phyloP scores from a whole-genome alignment of 2,329 filamentous ascomycete genomes.

The Aureobasidium leucospermi region DNA sequence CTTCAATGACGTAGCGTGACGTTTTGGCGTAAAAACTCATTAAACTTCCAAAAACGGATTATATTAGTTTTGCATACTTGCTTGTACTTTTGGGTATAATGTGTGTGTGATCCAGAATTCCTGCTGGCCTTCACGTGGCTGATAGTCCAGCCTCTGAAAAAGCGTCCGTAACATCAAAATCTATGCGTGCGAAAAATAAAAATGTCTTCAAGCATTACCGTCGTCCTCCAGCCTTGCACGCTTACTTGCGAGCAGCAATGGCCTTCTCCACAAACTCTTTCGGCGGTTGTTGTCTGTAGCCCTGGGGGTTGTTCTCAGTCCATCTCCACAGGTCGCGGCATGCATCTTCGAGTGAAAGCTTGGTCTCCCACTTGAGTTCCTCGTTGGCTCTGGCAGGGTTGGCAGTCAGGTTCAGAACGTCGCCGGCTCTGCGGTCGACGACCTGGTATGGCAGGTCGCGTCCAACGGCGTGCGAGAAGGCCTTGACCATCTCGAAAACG shows the following conservation, averaged over 20 bases:
- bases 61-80: neutral
- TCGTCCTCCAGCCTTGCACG: neutral
- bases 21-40: neutral
- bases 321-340: slow-evolving; percentile 94
- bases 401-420: slow-evolving; percentile 90
- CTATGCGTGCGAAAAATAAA: slow-evolving; percentile 4
- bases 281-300: slow-evolving; percentile 88
- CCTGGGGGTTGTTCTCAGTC: slow-evolving; percentile 94
- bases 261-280: slow-evolving; percentile 62
- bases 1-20: neutral
- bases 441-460: slow-evolving; percentile 82
- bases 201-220: slow-evolving; percentile 8
- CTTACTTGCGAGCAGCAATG: slow-evolving; percentile 21
- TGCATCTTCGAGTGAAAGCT: slow-evolving; percentile 83
- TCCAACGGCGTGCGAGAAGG: slow-evolving; percentile 82
- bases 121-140: neutral
- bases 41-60: neutral
- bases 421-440: slow-evolving; percentile 71
- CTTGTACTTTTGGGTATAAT: slow-evolving; percentile 8
- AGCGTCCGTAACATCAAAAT: neutral
- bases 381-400: slow-evolving; percentile 80
- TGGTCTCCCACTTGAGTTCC: slow-evolving; percentile 88
- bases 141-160: neutral
- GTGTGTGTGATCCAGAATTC: neutral
- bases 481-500: slow-evolving; percentile 94